phyloP scores from a whole-genome alignment of 2,329 filamentous ascomycete species.

The Byssoonygena ceratinophila region DNA sequence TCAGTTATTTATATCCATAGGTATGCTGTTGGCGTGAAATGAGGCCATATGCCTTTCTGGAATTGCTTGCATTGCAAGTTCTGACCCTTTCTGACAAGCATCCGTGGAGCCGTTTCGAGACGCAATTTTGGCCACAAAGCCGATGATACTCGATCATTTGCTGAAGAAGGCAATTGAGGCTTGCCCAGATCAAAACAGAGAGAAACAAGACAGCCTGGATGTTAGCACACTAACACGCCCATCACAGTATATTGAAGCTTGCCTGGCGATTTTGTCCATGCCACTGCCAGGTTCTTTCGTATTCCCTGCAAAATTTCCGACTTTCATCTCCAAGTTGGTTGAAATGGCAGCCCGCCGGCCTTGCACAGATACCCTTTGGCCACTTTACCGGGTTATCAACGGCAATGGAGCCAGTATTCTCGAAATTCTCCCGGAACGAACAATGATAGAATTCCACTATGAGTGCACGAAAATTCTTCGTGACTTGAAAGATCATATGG shows the following conservation, averaged over 20 bases:
- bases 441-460: conserved; percentile 25
- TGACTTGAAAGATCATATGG: conserved; percentile 32
- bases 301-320: conserved; percentile 26
- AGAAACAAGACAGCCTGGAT: background rate
- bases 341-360: conserved; percentile 23
- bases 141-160: conserved; percentile 28
- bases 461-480: conserved; percentile 30
- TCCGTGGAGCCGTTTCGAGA: conserved; percentile 25
- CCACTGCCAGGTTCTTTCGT: conserved; percentile 25
- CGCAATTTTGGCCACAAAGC: conserved; percentile 26
- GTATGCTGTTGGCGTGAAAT: conserved; percentile 25
- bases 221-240: background rate
- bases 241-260: conserved; percentile 25
- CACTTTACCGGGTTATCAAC: conserved; percentile 27
- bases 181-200: conserved; percentile 12
- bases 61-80: background rate
- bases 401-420: conserved; percentile 23
- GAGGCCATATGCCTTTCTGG: background rate
- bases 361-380: conserved; percentile 26
- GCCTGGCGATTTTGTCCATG: conserved; percentile 27
- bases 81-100: conserved; percentile 18
- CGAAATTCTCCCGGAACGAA: conserved; percentile 25
- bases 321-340: conserved; percentile 27
- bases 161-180: conserved; percentile 25
- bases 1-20: conserved; percentile 40